Evolutionary conservation across 768 basidiomycete species (phyloP).

Genomic region (Suillus paluster): DNA sequence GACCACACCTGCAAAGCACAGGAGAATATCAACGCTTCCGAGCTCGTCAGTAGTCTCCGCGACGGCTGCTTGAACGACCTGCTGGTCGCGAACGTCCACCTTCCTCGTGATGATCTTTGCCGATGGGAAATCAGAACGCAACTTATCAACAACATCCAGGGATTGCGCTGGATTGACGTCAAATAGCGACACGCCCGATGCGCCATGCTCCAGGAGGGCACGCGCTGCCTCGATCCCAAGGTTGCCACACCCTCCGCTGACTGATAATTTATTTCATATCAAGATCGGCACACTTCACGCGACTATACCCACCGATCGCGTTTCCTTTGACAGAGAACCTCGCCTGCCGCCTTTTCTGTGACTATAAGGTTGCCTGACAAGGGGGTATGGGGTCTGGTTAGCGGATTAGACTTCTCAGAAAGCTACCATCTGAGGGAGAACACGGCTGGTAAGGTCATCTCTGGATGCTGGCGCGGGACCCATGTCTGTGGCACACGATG

Average conservation of each 20-base stretch:
- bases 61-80: constrained; percentile 30
- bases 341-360: constrained; percentile 33
- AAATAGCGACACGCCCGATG: constrained; percentile 31
- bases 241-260: constrained; percentile 48
- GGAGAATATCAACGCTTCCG: constrained; percentile 40
- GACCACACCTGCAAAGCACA: constrained; percentile 51
- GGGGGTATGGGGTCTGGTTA: constrained; percentile 33
- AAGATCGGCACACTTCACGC: not conserved
- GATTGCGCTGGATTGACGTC: constrained; percentile 22
- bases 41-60: constrained; percentile 30
- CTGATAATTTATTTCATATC: constrained; percentile 23
- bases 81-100: constrained; percentile 39
- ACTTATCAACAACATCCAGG: constrained; percentile 16
- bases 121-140: constrained; percentile 31
- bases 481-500: constrained; percentile 12
- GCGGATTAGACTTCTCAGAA: constrained; percentile 36
- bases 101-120: constrained; percentile 36
- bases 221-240: constrained; percentile 42
- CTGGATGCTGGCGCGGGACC: constrained; percentile 9
- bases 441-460: constrained; percentile 33
- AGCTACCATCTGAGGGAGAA: constrained; percentile 38
- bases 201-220: constrained; percentile 50
- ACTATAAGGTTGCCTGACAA: constrained; percentile 20
- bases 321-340: constrained; percentile 46
- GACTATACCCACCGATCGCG: constrained; percentile 39